These are phyloP conservation scores for Lasiosphaeria miniovina DNA, from an alignment of 495 filamentous ascomycete species.

Conservation along the genomic window DNA sequence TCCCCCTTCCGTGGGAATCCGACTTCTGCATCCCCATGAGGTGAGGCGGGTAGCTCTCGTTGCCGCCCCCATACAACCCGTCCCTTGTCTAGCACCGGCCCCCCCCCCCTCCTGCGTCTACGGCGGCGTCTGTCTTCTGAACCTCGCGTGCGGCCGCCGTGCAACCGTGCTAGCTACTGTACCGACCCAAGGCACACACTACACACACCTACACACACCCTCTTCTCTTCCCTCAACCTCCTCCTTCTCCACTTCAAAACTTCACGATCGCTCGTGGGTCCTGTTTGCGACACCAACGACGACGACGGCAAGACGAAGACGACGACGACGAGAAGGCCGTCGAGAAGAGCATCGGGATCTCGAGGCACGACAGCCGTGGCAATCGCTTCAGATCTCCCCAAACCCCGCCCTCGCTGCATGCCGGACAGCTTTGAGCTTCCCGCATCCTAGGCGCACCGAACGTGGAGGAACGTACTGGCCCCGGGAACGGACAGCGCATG, in stretches of 20 bases:
- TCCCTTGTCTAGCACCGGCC: conserved; percentile 6
- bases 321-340: conserved; percentile 3
- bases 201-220: conserved; percentile 18
- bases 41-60: conserved; percentile 32
- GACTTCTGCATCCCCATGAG: conserved; percentile 20
- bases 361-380: conserved; percentile 21
- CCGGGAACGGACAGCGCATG: conserved; percentile 44
- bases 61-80: conserved; percentile 33
- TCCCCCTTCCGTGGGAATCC: not conserved
- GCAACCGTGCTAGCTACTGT: conserved; percentile 26
- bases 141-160: conserved; percentile 18
- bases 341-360: conserved; percentile 9
- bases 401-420: conserved; percentile 19
- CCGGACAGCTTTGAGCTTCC: conserved; percentile 22
- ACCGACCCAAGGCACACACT: conserved; percentile 5
- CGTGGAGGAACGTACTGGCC: conserved; percentile 37
- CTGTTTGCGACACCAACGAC: conserved; percentile 11
- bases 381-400: conserved; percentile 4
- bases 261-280: conserved; percentile 6
- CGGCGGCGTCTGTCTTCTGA: conserved; percentile 34
- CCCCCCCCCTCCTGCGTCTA: conserved; percentile 32
- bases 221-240: conserved; percentile 29
- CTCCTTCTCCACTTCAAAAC: conserved; percentile 25
- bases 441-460: conserved; percentile 33
- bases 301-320: not conserved